Base-by-base conservation (phyloP, 345 rosid genomes). In the Gossypium herbaceum region DNA sequence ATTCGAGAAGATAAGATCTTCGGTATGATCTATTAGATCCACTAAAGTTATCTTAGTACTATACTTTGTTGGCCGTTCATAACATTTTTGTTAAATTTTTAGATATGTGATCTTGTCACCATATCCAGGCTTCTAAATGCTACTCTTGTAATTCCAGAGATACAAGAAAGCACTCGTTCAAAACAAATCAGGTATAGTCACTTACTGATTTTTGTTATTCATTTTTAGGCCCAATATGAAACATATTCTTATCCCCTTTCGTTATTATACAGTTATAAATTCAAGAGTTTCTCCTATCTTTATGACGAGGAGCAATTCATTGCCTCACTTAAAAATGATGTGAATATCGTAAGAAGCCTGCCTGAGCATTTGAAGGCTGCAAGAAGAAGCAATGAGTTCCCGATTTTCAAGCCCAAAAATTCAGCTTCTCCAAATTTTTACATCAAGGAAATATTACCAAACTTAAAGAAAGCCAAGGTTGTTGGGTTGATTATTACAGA, bases 71-170 rank as follows among this genome's bases (percentile, higher is more conserved):
- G 78, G 50, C 67, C 62, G 81, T 80, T 81, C 79, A 77, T 86
- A 84, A 86, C 85, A 20, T 79, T 77, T 80, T 81, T 89, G 86
- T 83, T 84, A 84, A 83, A 86, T 88, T 84, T 90, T 87, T 92
- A 96, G 99, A 89, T 96, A 80, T 93, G 97, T 86, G 99, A 96
- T 92, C 98, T 96, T 89, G 98, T 96, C 85, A 87, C 93, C 86
- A 88, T 96, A 85, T 86, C 99, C 89, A 93, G 98, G 94, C 99
- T 96, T 85, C 82, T 96, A 79, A 96, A 96, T 90, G 99, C 98
- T 86, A 96, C 99, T 76, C 99, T 96, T 84, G 90, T 93, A 85
- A 86, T 96, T 87, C 99, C 99, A 75, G 99, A 96, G 89, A 88
- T 96, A 82, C 99, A 96, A 86, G 89, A 92, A 78, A 87, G 89